Conservation (phyloP, 2,329 filamentous ascomycete species). For the Botrytis paeoniae region DNA sequence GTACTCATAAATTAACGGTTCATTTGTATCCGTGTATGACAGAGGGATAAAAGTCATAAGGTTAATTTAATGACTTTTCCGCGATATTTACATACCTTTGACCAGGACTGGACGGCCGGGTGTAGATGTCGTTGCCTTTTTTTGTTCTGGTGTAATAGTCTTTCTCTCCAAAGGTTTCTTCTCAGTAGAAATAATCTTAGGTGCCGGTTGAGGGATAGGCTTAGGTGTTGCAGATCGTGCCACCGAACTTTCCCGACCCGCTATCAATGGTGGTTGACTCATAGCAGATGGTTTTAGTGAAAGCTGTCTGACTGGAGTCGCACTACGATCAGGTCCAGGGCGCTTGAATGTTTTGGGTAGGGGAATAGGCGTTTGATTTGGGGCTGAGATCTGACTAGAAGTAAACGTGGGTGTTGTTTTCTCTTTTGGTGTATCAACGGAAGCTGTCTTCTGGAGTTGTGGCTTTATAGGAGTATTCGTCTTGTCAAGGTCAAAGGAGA, state of each 20-base stretch:
- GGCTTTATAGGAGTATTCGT: slow-evolving; percentile 15
- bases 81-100: slow-evolving; percentile 13
- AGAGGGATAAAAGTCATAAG: neutral
- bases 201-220: neutral
- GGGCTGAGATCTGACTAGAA: slow-evolving; percentile 5
- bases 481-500: slow-evolving; percentile 27
- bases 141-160: slow-evolving; percentile 3
- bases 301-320: slow-evolving; percentile 2
- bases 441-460: slow-evolving; percentile 7
- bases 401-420: neutral
- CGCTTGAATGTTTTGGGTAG: slow-evolving; percentile 15
- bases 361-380: slow-evolving; percentile 13
- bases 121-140: neutral
- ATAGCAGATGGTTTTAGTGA: slow-evolving; percentile 2
- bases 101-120: neutral
- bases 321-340: slow-evolving; percentile 15
- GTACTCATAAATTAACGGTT: neutral
- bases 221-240: slow-evolving; percentile 12
- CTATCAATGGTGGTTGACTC: slow-evolving; percentile 14
- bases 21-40: neutral
- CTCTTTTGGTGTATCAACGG: neutral
- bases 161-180: neutral
- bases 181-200: neutral
- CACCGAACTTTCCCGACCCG: neutral
- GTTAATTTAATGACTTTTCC: neutral